Evolutionary conservation across 2,329 filamentous ascomycete genomes (phyloP).

Genomic region (Karstenula rhodostoma): DNA sequence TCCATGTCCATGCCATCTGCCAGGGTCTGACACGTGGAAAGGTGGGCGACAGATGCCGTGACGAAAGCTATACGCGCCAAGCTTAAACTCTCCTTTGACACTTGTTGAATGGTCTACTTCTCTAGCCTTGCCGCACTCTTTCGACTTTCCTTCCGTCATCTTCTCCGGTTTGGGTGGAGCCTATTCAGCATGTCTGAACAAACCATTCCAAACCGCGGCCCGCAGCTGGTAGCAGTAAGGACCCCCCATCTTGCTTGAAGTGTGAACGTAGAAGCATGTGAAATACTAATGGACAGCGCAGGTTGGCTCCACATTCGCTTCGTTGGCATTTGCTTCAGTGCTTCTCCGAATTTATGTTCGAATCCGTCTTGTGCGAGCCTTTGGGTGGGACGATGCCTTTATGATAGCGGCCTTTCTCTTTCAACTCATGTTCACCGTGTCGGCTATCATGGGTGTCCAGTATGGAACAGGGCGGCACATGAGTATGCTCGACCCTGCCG

Average conservation of each 20-base stretch:
- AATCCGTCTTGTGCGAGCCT: slow-evolving; percentile 49
- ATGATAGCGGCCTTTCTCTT: slow-evolving; percentile 40
- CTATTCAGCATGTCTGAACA: slow-evolving; percentile 28
- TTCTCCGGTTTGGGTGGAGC: slow-evolving; percentile 3
- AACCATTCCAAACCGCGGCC: slow-evolving; percentile 35
- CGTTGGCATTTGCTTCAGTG: slow-evolving; percentile 50
- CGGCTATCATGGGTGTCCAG: slow-evolving; percentile 40
- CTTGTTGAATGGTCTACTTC: slow-evolving; percentile 9
- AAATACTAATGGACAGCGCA: slow-evolving; percentile 20
- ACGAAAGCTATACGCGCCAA: background rate
- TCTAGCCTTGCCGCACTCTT: slow-evolving; percentile 1
- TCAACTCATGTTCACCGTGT: slow-evolving; percentile 42
- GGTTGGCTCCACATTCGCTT: slow-evolving; percentile 49
- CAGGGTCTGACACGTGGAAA: background rate
- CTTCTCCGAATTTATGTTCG: slow-evolving; percentile 53
- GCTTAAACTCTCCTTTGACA: slow-evolving; percentile 7
- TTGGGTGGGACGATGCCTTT: slow-evolving; percentile 46
- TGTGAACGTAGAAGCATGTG: background rate
- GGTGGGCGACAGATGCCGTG: background rate
- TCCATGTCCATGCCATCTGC: background rate
- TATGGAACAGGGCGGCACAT: slow-evolving; percentile 46
- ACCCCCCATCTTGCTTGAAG: background rate
- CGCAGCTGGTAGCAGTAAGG: slow-evolving; percentile 43
- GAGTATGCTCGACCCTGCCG: slow-evolving; percentile 30
- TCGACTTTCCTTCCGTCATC: background rate